Evolutionary conservation across 2,329 filamentous ascomycete species (phyloP).

Genomic region (Harringtonia lauricola): DNA sequence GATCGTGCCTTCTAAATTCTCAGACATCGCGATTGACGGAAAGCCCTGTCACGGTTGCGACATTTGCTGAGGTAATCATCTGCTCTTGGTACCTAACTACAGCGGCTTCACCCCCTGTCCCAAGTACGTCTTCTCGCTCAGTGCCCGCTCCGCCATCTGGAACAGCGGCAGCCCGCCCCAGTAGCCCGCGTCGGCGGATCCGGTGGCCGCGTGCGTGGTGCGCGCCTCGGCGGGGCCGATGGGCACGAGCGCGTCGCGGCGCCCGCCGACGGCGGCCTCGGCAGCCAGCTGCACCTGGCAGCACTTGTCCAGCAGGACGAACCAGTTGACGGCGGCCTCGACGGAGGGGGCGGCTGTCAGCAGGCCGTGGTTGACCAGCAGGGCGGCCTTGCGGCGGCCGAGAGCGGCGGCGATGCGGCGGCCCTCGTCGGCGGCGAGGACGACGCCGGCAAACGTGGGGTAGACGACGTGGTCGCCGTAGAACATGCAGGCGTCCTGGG

Average conservation of each 20-base stretch:
- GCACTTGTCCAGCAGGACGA: constrained; percentile 37
- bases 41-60: too few species aligned
- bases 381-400: constrained; percentile 36
- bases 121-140: constrained; percentile 15
- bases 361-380: constrained; percentile 45
- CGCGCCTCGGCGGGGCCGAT: constrained; percentile 15
- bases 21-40: too few species aligned
- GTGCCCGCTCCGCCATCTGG: constrained; percentile 16
- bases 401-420: constrained; percentile 33
- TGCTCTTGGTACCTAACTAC: not conserved
- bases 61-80: too few species aligned
- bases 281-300: constrained; percentile 39
- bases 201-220: constrained; percentile 14
- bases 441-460: constrained; percentile 36
- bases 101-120: constrained; percentile 11
- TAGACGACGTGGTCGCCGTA: constrained; percentile 38
- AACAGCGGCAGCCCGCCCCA: constrained; percentile 17
- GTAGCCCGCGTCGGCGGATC: constrained; percentile 11
- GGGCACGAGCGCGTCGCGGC: constrained; percentile 29
- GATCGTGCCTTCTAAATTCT: too few species aligned
- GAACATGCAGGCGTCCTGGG: constrained; percentile 50
- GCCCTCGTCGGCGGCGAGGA: constrained; percentile 40
- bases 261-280: constrained; percentile 48
- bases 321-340: constrained; percentile 43
- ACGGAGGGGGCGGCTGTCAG: constrained; percentile 37